These are phyloP conservation scores for Atkinsonella texensis DNA, from an alignment of 2,329 filamentous ascomycete genomes.

Conservation along the genomic window DNA sequence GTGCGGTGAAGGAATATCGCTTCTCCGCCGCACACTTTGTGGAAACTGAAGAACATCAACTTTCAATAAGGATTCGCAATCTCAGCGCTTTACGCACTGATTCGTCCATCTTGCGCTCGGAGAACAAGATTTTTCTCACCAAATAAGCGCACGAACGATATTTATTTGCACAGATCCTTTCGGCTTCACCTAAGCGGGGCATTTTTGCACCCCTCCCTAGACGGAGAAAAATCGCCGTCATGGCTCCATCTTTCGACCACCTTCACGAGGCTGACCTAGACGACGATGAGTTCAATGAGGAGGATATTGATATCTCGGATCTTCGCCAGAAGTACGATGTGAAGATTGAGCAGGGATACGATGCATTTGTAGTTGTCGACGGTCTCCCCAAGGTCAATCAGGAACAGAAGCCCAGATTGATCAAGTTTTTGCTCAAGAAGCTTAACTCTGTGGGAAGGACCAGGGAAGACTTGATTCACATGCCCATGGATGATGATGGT, in stretches of 20 bases:
- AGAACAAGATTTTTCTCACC: background rate
- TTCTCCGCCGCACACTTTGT: constrained; percentile 31
- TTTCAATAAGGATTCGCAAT: constrained; percentile 11
- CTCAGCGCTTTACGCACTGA: background rate
- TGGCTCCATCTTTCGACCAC: constrained; percentile 84
- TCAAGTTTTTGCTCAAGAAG: constrained; percentile 94
- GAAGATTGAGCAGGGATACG: constrained; percentile 87
- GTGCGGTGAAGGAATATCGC: constrained; percentile 24
- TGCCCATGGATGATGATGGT: constrained; percentile 83
- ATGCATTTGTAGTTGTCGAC: constrained; percentile 93
- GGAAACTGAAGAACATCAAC: constrained; percentile 26
- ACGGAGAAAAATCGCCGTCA: constrained; percentile 39
- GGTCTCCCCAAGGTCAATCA: constrained; percentile 81
- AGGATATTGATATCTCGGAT: constrained; percentile 92
- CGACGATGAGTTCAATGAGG: constrained; percentile 76
- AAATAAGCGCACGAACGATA: background rate
- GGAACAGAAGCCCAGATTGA: constrained; percentile 83
- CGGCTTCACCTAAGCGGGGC: constrained; percentile 21
- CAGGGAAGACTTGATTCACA: constrained; percentile 77
- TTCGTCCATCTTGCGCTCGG: too few species aligned
- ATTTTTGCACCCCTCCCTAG: constrained; percentile 22
- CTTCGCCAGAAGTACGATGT: constrained; percentile 91
- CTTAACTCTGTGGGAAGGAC: constrained; percentile 75
- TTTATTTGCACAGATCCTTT: constrained; percentile 6
- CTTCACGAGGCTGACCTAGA: constrained; percentile 83